These are phyloP conservation scores for Bombardia bombarda DNA, from an alignment of 495 filamentous ascomycete species.

Conservation along the genomic window DNA sequence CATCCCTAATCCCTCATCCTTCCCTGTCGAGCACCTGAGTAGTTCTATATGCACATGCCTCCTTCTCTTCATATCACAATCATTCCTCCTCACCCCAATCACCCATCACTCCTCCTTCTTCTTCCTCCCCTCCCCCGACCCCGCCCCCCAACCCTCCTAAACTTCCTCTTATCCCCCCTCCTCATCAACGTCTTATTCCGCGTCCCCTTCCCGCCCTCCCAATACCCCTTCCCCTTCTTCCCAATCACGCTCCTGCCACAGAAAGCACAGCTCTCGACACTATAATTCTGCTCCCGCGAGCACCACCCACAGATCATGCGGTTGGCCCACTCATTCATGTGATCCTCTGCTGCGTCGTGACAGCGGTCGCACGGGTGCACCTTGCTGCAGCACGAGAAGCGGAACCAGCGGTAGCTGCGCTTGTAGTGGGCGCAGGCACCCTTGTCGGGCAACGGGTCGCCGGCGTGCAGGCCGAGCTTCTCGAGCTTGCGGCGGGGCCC, in stretches of 20 bases:
- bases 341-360: conserved; percentile 65
- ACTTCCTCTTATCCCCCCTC: conserved; percentile 68
- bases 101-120: conserved; percentile 8
- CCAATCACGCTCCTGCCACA: conserved; percentile 71
- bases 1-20: no score
- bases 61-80: no score
- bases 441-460: conserved; percentile 65
- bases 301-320: conserved; percentile 85
- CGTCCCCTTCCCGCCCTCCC: conserved; percentile 91
- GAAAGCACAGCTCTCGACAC: conserved; percentile 69
- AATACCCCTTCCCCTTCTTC: conserved; percentile 61
- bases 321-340: conserved; percentile 76
- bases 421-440: conserved; percentile 75
- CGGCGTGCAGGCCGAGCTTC: conserved; percentile 68
- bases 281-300: conserved; percentile 75
- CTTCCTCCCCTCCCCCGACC: conserved; percentile 15
- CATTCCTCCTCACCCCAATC: neutral
- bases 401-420: conserved; percentile 80
- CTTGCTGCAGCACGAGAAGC: conserved; percentile 50
- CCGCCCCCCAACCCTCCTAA: conserved; percentile 46
- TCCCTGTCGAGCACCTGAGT: no score
- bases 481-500: conserved; percentile 56
- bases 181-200: conserved; percentile 62
- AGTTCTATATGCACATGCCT: no score
- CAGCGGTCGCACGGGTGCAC: conserved; percentile 80